These are phyloP conservation scores for Mycena rebaudengoi DNA, from an alignment of 768 basidiomycete genomes.

Conservation along the genomic window DNA sequence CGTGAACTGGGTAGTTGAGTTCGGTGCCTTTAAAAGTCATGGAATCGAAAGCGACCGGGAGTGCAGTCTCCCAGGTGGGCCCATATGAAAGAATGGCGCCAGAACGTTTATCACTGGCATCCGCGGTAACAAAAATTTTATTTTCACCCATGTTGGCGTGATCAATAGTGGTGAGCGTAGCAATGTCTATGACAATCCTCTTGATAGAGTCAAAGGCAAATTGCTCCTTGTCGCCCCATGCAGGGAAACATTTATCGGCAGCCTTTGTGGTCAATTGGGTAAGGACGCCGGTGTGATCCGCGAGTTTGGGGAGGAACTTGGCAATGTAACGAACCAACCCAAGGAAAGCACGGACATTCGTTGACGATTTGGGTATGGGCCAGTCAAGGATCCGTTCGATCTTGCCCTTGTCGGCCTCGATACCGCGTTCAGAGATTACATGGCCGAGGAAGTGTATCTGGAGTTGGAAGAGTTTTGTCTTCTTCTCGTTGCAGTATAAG, in stretches of 20 bases:
- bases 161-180: too few species aligned
- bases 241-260: constrained; percentile 1
- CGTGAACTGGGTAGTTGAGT: too few species aligned
- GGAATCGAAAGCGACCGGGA: too few species aligned
- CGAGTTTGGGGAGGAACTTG: constrained; percentile 28
- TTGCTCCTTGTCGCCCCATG: not conserved
- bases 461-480: too few species aligned
- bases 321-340: constrained; percentile 34
- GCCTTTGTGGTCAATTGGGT: constrained; percentile 33
- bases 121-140: not conserved
- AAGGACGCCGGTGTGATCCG: constrained; percentile 30
- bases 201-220: too few species aligned
- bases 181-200: too few species aligned
- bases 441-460: not conserved
- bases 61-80: too few species aligned
- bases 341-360: too few species aligned
- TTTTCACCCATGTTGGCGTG: too few species aligned
- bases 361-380: constrained; percentile 23
- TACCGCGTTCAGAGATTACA: not conserved
- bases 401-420: constrained; percentile 17
- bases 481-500: constrained; percentile 36
- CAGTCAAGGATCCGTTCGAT: constrained; percentile 30
- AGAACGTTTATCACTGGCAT: constrained; percentile 30
- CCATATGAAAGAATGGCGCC: constrained; percentile 44
- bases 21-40: too few species aligned